Evolutionary conservation across 2,329 filamentous ascomycete genomes (phyloP).

Genomic region (Cadophora sp.): DNA sequence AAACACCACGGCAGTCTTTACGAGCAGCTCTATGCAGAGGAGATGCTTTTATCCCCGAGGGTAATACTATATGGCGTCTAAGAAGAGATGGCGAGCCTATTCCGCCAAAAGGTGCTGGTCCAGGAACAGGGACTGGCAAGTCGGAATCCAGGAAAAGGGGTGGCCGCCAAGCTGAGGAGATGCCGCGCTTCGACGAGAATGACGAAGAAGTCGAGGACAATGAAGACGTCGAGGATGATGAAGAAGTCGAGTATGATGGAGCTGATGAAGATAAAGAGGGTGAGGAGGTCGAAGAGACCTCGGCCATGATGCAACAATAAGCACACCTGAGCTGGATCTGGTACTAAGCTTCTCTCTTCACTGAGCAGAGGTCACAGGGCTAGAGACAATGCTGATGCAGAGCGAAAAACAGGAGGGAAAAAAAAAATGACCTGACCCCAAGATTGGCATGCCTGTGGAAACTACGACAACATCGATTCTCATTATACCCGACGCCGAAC

Average conservation of each 20-base stretch:
- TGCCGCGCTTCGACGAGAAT: no score
- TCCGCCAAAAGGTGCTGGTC: no score
- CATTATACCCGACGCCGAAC: neutral
- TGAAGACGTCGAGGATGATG: neutral
- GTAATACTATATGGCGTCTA: neutral
- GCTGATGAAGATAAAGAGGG: no score
- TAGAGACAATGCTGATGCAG: neutral
- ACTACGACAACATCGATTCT: neutral
- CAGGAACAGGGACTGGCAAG: neutral
- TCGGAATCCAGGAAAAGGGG: no score
- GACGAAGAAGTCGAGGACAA: neutral
- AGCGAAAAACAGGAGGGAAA: no score
- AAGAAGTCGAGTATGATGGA: no score
- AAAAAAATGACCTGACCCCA: neutral
- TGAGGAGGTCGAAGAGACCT: neutral
- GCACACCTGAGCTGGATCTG: neutral
- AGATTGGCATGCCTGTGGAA: neutral
- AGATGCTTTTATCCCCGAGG: neutral
- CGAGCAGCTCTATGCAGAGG: neutral
- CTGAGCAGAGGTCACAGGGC: neutral
- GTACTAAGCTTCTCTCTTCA: neutral
- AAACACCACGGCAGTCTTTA: neutral
- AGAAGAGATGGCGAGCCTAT: neutral
- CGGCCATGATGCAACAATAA: neutral
- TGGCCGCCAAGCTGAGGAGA: no score